Percentiles rank a stretch among this genome's conserved stretches.
Conservation (phyloP, 495 filamentous ascomycete species). For the Aspergillus incahuasiensis region DNA sequence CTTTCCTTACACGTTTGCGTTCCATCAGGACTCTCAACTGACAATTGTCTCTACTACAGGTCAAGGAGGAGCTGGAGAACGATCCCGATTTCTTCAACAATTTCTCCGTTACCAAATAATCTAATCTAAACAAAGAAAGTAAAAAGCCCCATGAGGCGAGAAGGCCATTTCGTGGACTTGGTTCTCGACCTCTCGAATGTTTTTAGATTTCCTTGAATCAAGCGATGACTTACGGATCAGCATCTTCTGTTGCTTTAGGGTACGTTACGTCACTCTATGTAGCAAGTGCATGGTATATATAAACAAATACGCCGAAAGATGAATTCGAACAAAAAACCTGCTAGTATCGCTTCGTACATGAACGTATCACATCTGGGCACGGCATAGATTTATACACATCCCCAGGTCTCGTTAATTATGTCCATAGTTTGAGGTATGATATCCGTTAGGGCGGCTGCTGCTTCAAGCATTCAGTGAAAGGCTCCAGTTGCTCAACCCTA, state of each 20-base stretch:
- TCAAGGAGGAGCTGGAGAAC: slow-evolving; percentile 69
- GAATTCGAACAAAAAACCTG: neutral
- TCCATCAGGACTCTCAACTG: neutral
- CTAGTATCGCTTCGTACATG: neutral
- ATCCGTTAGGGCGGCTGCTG: no score
- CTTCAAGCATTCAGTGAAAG: no score
- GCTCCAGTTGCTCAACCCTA: no score
- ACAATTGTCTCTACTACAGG: slow-evolving; percentile 42
- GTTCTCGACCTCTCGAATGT: neutral
- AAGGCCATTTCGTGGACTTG: neutral
- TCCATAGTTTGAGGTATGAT: no score
- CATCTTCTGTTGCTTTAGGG: neutral
- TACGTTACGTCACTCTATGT: neutral
- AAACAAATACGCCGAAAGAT: neutral
- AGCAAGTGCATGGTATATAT: neutral
- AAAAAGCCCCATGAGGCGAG: neutral
- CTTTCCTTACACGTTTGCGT: slow-evolving; percentile 1
- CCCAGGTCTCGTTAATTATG: no score
- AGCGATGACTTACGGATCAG: slow-evolving; percentile 10
- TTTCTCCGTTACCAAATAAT: slow-evolving; percentile 46
- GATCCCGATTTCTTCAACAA: slow-evolving; percentile 74
- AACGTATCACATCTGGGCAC: neutral
- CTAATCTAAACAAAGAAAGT: neutral
- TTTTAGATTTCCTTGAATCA: slow-evolving; percentile 8
- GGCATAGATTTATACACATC: neutral